Base-by-base conservation (phyloP, 139 green algal species). In the Chlamydomonas urium region DNA sequence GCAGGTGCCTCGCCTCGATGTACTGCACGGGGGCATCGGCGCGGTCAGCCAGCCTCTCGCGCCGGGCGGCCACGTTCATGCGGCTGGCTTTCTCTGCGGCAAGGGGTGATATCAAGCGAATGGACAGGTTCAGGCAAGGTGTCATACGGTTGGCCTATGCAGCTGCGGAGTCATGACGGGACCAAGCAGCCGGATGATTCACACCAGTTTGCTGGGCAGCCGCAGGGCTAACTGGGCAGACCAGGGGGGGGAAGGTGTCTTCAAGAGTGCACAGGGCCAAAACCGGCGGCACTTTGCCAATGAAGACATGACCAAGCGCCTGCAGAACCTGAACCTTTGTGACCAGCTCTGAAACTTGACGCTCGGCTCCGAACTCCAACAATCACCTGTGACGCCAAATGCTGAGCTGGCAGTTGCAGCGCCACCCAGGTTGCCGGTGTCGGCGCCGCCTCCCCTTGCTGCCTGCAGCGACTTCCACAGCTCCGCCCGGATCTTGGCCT, bases 1-100 rank as follows among this genome's bases (percentile, higher is more conserved):
- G 62, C 67, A 26, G 19, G 50, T 84, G 79, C 6, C 79, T 50
- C 24, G 79, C 79, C 26, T 84, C 71, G 4, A 81, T 70, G 65
- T 84, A 71, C 48, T 78, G 56, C 33, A 53, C 50, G 2, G 79
- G 74, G 37, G 72, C 74, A 38, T 74, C 73, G 17, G 65, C 14
- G 4, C 69, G 59, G 4, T 62, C 70, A 26, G 24, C 53, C 53
- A 63, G 53, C 45, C 17, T 17, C 45, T 56, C 21, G n/a, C 53
- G 24, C 10, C 53, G 53, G 19, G 53, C 53, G 24, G 53, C 53
- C 53, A 63, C 6, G 53, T 21, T 63, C 17, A 63, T 50, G 42
- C 10, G 42, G 10, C 42, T 24, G 42, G 14, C 42, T 8, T 8
- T 24, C 10, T 50, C 42, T 24, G 42, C 8, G 42, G 42, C 14